Base-by-base conservation (phyloP, 148 eudicot species). In the Vaccinium darrowii region DNA sequence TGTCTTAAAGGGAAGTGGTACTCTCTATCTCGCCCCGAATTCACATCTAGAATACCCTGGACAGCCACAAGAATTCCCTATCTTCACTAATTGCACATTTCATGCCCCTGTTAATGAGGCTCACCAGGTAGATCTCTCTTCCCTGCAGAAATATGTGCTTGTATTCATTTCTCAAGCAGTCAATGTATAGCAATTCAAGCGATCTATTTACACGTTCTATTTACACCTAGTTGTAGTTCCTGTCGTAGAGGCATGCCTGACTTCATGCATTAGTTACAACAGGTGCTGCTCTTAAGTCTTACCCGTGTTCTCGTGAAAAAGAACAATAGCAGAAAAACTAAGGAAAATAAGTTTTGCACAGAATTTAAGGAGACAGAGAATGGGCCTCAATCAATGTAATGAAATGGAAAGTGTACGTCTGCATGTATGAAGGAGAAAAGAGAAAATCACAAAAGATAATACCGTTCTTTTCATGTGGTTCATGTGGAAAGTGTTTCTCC, bases 1-100 rank as follows among this genome's bases (percentile, higher is more conserved):
- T 80, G 97, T 96, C 58, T 72, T 94, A 50, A 92, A 92, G 90
- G 99, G 99, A 50, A 91, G 92, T 72, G 99, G 99, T 36, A 92
- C 94, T 84, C 88, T 96, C 27, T 92, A 90, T 92, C 87, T 91
- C 86, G 94, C 98, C 30, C 72, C 93, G 60, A 84, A 90, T 72
- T 87, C 97, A 63, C 93, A 95, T 88, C 81, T 85, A 63, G 92
- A 89, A 56, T 86, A 90, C 88, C 99, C 99, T 16, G 98, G 99
- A 58, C 90, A 81, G 79, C 98, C 98, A 78, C 89, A 92, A 87
- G 90, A 81, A 60, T 89, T 89, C 78, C 88, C 90, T 13, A 89
- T 96, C 53, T 92, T 88, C 65, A 18, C 92, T 36, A 96, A 96
- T 86, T 93, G 97, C 84, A 96, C 99, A 8, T 94, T 94, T 85